A percentile compares a stretch with the other conserved stretches of the same genome.
Evolutionary conservation across 164 flowering plant species (phyloP).

Genomic region (Cinnamomum chago): DNA sequence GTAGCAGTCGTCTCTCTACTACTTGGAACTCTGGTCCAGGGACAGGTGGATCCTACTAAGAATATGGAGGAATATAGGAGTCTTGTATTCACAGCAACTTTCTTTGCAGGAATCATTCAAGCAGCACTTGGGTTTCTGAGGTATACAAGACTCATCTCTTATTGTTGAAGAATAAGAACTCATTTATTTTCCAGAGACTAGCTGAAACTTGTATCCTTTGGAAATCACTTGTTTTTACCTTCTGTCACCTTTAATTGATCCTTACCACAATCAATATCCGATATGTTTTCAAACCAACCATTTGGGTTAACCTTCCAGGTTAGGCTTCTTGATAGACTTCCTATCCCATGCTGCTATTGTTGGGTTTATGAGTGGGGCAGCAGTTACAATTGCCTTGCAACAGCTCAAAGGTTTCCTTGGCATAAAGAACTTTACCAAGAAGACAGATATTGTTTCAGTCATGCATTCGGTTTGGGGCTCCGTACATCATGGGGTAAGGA

Average conservation of each 20-base stretch:
- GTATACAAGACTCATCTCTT: conserved; percentile 21
- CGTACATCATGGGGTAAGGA: conserved; percentile 68
- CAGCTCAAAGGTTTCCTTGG: conserved; percentile 97
- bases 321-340: conserved; percentile 93
- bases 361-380: conserved; percentile 98
- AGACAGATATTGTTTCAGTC: conserved; percentile 66
- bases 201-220: neutral
- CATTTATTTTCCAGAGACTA: neutral
- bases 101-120: conserved; percentile 90
- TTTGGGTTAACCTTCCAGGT: conserved; percentile 29
- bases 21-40: conserved; percentile 66
- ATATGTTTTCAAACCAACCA: neutral
- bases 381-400: conserved; percentile 88
- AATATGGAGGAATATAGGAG: conserved; percentile 49
- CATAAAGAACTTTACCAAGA: conserved; percentile 63
- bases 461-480: conserved; percentile 57
- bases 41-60: conserved; percentile 53
- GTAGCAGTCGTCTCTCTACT: conserved; percentile 92
- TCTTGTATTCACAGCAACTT: conserved; percentile 93
- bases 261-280: neutral
- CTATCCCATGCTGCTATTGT: conserved; percentile 95
- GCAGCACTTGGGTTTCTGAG: conserved; percentile 79
- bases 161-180: neutral
- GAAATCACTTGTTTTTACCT: too few relatives aligned
- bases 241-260: too few relatives aligned